Base-by-base conservation (phyloP, 2,329 filamentous ascomycete species). In the Fusarium nygamai region DNA sequence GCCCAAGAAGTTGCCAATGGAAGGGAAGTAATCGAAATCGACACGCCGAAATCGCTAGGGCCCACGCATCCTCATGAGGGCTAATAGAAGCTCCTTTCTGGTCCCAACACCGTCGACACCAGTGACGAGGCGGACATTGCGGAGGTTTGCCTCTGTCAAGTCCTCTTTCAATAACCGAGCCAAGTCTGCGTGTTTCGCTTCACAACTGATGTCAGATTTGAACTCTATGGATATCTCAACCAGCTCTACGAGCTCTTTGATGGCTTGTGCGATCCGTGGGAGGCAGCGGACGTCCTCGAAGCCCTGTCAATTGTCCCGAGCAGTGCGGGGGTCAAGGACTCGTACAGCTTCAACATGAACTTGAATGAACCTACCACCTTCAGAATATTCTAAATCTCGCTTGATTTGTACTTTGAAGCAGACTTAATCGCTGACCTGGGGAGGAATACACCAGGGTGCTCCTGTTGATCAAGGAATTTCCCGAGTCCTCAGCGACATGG, bases 201-300 rank as follows among this genome's bases (percentile, higher is more conserved):
- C 5, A 8, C 3, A n/a, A 11, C 6, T 24, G 16, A 1, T 8
- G n/a, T 16, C 3, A 10, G 14, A 2, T 9, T 24, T n/a, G 5
- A 19, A 50, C 20, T 50, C 14, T 10, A 17, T 9, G 5, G 29
- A 13, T 50, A 19, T 33, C 14, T 14, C 11, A 7, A 9, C 29
- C 11, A 50, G 29, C 22, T 9, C 22, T 4, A 6, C 5, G 29
- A 19, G 11, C 13, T n/a, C 29, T 19, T 19, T 33, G 14, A 19
- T 31, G 14, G 47, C 47, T 50, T 33, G 5, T n/a, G 22, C 22
- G 29, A 9, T n/a, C n/a, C 29, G 11, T n/a, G 10, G 16, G 20
- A 33, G 9, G 0, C 11, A 50, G 16, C 16, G 22, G 29, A 17
- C 22, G 22, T 19, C 29, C 4, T 33, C 29, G 16, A 33, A n/a